These are phyloP conservation scores for Tetrahymena malaccensis DNA, from an alignment of 73 alveolate species.

Conservation along the genomic window DNA sequence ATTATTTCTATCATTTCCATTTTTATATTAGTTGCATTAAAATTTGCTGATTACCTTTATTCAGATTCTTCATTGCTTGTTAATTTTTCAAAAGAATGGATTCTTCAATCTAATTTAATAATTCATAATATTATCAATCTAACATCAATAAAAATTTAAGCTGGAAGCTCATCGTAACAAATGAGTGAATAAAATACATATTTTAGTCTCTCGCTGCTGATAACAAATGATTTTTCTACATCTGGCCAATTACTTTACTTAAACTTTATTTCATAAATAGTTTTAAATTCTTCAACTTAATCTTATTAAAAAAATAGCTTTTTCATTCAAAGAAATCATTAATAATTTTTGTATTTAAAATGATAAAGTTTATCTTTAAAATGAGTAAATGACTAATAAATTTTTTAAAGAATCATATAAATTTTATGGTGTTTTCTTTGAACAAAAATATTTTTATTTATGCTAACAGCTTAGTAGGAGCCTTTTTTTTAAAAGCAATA, in stretches of 20 bases:
- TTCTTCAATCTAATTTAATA: background rate
- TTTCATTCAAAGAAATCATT: background rate
- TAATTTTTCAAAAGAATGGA: background rate
- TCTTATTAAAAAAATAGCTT: background rate
- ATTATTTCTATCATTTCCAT: too few species aligned
- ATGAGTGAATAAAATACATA: background rate
- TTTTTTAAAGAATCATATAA: too few species aligned
- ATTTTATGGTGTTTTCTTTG: background rate
- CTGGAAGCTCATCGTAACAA: background rate
- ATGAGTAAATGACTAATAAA: background rate
- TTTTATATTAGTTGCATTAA: too few species aligned
- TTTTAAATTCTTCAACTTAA: background rate
- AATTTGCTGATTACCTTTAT: background rate
- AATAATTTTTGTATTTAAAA: too few species aligned
- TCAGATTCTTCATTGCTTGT: background rate
- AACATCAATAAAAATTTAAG: too few species aligned
- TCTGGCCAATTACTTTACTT: background rate
- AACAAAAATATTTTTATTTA: too few species aligned
- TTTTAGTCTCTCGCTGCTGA: background rate
- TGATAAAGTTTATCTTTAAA: background rate
- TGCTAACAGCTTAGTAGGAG: too few species aligned
- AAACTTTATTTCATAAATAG: background rate
- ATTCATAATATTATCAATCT: background rate
- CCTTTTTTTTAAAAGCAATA: too few species aligned
- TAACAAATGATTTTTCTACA: background rate